Conservation (phyloP, 2,329 filamentous ascomycete species). For the Aureobasidium sp. region DNA sequence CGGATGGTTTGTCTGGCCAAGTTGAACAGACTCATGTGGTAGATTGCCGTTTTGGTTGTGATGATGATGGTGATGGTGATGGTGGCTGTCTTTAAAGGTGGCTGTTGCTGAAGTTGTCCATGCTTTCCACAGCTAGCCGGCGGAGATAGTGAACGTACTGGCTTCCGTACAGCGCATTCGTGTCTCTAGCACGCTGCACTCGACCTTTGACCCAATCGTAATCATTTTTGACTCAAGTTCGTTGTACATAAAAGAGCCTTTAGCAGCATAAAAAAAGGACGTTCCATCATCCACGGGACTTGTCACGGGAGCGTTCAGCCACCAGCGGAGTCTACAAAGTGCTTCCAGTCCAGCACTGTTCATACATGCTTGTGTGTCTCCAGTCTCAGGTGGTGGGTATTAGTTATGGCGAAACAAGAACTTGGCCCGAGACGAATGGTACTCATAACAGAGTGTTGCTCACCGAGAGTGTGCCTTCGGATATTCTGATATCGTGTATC, state of each 20-base stretch:
- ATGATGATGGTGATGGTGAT: neutral
- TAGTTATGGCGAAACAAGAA: neutral
- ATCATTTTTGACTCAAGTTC: neutral
- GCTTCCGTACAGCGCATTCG: neutral
- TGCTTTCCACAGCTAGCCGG: neutral
- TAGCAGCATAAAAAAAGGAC: neutral
- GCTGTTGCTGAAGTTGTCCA: neutral
- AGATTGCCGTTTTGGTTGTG: neutral
- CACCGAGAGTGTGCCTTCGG: neutral
- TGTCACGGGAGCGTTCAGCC: neutral
- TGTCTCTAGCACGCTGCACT: neutral
- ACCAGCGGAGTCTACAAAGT: neutral
- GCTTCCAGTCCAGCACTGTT: neutral
- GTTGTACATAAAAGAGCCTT: neutral
- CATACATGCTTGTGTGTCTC: neutral
- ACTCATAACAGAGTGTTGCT: neutral
- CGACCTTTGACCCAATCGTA: neutral
- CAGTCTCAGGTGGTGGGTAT: neutral
- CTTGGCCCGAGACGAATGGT: neutral
- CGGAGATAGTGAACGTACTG: neutral
- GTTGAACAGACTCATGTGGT: conserved; percentile 11
- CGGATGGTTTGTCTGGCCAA: conserved; percentile 7
- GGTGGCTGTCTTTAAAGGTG: neutral
- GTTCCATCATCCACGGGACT: neutral
- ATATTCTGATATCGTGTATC: neutral